A percentile compares a stretch with the other conserved stretches of the same genome.
phyloP scores from a whole-genome alignment of 73 alveolate genomes.

The Tetrahymena elliotti region DNA sequence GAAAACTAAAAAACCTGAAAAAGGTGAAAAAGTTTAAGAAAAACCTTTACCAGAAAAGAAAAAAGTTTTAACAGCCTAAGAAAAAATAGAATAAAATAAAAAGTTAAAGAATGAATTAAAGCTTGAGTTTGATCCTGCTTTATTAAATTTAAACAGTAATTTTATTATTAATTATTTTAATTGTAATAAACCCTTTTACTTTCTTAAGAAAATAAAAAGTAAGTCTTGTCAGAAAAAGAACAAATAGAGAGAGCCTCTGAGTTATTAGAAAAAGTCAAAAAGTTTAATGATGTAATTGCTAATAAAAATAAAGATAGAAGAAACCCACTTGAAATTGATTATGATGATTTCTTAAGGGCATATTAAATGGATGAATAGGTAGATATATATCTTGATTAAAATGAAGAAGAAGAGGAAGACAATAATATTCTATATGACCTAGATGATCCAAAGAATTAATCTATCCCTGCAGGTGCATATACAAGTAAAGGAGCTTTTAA shows the following conservation, averaged over 20 bases:
- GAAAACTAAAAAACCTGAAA: background rate
- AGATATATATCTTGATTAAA: constrained; percentile 4
- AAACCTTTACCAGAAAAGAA: background rate
- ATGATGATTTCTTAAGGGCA: background rate
- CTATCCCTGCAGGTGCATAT: constrained; percentile 14
- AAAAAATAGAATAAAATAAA: background rate
- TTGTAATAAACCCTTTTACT: background rate
- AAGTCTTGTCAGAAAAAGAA: background rate
- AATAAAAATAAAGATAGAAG: background rate
- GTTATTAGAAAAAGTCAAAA: constrained; percentile 2
- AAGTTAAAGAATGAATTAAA: background rate
- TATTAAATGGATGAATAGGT: constrained; percentile 9
- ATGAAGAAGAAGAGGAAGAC: constrained; percentile 41
- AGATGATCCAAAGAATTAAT: constrained; percentile 15
- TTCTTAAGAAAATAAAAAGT: background rate
- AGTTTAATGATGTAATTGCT: background rate
- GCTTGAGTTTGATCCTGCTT: background rate
- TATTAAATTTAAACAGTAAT: background rate
- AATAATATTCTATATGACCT: constrained; percentile 12
- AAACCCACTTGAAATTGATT: background rate
- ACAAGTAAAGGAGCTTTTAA: constrained; percentile 33
- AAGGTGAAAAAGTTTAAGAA: background rate
- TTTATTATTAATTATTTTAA: background rate
- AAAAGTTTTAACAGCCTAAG: background rate
- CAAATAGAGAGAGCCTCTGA: constrained; percentile 18